Conservation (phyloP, 495 filamentous ascomycete species). For the Penicillium cinerascens region DNA sequence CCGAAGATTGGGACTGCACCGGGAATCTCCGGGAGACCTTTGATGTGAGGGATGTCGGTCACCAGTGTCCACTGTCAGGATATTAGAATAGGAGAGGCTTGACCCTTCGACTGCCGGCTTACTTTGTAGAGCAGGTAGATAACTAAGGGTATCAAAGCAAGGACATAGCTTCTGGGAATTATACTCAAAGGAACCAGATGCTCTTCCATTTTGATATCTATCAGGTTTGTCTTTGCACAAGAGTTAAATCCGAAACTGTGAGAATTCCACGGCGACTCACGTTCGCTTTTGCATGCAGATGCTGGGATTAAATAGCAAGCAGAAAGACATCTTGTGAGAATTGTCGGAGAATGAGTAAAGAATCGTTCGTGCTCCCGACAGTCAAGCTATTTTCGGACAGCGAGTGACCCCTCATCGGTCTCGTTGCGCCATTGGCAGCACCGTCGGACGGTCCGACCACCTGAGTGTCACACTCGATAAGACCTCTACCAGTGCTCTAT, state of each 20-base stretch:
- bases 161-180: background rate
- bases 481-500: background rate
- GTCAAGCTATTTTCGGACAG: too few relatives aligned
- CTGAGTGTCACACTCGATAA: background rate
- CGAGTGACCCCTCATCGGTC: constrained; percentile 1
- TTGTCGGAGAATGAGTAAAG: too few relatives aligned
- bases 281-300: background rate
- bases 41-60: constrained; percentile 48
- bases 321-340: too few relatives aligned
- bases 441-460: constrained; percentile 14
- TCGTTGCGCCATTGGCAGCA: background rate
- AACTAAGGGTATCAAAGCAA: constrained; percentile 7
- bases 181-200: background rate
- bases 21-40: constrained; percentile 50
- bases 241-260: background rate
- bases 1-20: constrained; percentile 48
- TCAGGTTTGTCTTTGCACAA: background rate
- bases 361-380: too few relatives aligned
- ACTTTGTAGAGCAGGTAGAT: constrained; percentile 15
- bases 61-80: constrained; percentile 11
- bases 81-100: background rate
- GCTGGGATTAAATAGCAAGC: too few relatives aligned
- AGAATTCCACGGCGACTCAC: background rate
- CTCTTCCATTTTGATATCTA: constrained; percentile 3
- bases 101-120: background rate